These are phyloP conservation scores for Penicillium italicum DNA, from an alignment of 2,329 filamentous ascomycete genomes.

Conservation along the genomic window DNA sequence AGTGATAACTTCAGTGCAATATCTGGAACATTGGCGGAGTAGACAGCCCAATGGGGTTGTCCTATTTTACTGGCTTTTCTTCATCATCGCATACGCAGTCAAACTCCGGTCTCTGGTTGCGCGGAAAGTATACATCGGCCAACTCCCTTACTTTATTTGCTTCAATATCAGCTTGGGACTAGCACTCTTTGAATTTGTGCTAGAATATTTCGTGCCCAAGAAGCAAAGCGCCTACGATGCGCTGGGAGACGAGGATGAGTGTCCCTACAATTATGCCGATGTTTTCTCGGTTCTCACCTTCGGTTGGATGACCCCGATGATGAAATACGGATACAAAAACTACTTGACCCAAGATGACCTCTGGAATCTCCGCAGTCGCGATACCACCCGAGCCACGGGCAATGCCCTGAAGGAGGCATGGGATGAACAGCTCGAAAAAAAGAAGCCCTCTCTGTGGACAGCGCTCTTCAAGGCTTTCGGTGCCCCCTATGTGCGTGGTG, in stretches of 20 bases:
- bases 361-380: constrained; percentile 80
- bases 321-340: constrained; percentile 89
- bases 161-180: constrained; percentile 71
- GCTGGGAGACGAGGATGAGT: constrained; percentile 63
- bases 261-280: constrained; percentile 80
- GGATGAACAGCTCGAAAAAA: constrained; percentile 68
- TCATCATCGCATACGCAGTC: constrained; percentile 71
- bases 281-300: constrained; percentile 93
- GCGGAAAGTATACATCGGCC: constrained; percentile 65
- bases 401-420: constrained; percentile 69
- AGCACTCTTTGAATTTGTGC: constrained; percentile 64
- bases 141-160: constrained; percentile 70
- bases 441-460: constrained; percentile 80
- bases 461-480: constrained; percentile 82
- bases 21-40: constrained; percentile 78
- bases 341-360: constrained; percentile 92
- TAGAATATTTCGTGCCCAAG: constrained; percentile 88
- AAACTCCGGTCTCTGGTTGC: constrained; percentile 84
- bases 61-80: constrained; percentile 87
- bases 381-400: constrained; percentile 73
- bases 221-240: constrained; percentile 66
- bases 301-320: constrained; percentile 97
- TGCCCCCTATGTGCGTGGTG: constrained; percentile 74
- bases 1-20: constrained; percentile 76
- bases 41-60: constrained; percentile 83